Percentiles rank a stretch among this genome's conserved stretches.
phyloP scores from a whole-genome alignment of 192 early-diverging fungal species.

The Phycomyces blakesleeanus region DNA sequence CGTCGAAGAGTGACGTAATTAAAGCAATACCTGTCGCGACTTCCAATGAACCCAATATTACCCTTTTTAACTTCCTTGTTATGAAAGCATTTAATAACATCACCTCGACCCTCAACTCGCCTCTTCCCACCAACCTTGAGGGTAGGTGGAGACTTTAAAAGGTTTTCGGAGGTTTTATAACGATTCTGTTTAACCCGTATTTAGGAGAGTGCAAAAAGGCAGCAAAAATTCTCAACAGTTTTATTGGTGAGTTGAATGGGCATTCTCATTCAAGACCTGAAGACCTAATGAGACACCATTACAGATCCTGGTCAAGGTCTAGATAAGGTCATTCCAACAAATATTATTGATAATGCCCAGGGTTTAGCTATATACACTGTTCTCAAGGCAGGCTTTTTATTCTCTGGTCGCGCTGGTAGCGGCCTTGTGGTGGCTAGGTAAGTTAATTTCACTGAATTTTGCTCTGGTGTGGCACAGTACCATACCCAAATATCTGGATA shows the following conservation, averaged over 20 bases:
- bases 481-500: not conserved
- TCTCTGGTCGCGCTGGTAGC: constrained; percentile 84
- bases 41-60: too few relatives aligned
- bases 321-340: constrained; percentile 65
- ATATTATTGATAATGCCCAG: constrained; percentile 70
- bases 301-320: constrained; percentile 45
- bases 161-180: too few relatives aligned
- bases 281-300: not conserved
- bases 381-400: constrained; percentile 91
- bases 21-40: too few relatives aligned
- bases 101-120: constrained; percentile 28
- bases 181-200: too few relatives aligned
- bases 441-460: not conserved
- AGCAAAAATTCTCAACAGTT: constrained; percentile 26
- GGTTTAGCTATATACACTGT: constrained; percentile 93
- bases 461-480: too few relatives aligned
- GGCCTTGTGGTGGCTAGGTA: constrained; percentile 85
- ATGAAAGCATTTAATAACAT: too few relatives aligned
- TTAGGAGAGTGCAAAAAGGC: constrained; percentile 31
- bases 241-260: constrained; percentile 17
- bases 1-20: too few relatives aligned
- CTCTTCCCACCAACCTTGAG: constrained; percentile 33
- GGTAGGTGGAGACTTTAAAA: too few relatives aligned
- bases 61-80: too few relatives aligned
- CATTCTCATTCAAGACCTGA: not conserved